Base-by-base conservation (phyloP, 2,329 filamentous ascomycete species). In the Cladophialophora exuberans region DNA sequence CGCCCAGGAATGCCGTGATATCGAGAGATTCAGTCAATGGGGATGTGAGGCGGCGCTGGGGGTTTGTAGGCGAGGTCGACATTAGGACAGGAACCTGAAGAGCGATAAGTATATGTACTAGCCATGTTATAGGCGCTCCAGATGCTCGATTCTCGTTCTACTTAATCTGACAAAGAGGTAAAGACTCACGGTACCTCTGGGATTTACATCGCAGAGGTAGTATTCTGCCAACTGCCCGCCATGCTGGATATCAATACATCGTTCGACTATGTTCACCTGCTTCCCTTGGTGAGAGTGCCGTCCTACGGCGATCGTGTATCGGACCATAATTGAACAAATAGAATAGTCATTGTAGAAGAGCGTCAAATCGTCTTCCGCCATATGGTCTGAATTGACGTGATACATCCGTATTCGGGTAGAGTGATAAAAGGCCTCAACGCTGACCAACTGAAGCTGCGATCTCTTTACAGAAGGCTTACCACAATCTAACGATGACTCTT, bases 141-240 rank as follows among this genome's bases (percentile, higher is more conserved):
- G 28, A 31, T 13, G 6, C 28, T 6, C 13, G 28, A 31, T 31
- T 31, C 28, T 31, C 28, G 28, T 13, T n/a, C n/a, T n/a, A n/a
- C n/a, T n/a, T n/a, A n/a, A n/a, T n/a, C n/a, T n/a, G n/a, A n/a
- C n/a, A n/a, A n/a, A 31, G 13, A 6, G 28, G 13, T 13, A 18
- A 17, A 13, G 9, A 18, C 43, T 15, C 38, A 48, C 45, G 10
- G 45, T 48, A n/a, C 45, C 45, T 38, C 22, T 22, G 22, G 47
- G 35, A 26, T 50, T 50, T 2, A 50, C 47, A 22, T 50, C 35
- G n/a, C 47, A 50, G 3, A 50, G 47, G 15, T 50, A 50, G 23
- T 17, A 50, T 26, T 50, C 47, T 5, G 47, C 7, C 33, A 50
- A 22, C 17, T 50, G 47, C 11, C 26, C 47, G 3, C 47, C 47